These are phyloP conservation scores for Nicotiana knightiana DNA, from an alignment of 257 asterid species.

Conservation along the genomic window DNA sequence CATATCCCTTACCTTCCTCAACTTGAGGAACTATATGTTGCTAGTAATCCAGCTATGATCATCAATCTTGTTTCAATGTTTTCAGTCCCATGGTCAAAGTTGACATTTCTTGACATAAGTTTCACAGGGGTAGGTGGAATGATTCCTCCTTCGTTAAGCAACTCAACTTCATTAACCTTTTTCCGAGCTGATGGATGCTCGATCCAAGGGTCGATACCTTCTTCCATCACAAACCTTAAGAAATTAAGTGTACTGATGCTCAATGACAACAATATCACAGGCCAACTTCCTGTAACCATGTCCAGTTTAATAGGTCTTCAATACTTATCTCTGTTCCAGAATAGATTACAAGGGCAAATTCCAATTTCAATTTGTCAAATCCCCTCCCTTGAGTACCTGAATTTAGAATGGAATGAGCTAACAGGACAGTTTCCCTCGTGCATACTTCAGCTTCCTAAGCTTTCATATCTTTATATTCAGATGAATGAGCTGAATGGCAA, in stretches of 20 bases:
- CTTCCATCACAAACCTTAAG: neutral
- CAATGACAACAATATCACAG: neutral
- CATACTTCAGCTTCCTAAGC: conserved; percentile 2
- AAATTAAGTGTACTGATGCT: neutral
- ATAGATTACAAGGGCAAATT: neutral
- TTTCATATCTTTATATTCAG: neutral
- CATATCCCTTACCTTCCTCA: conserved; percentile 6
- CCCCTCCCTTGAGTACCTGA: neutral
- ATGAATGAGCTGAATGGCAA: neutral
- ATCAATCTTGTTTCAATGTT: neutral
- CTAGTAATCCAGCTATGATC: neutral
- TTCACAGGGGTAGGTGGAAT: neutral
- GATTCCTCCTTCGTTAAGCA: neutral
- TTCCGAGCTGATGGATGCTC: neutral
- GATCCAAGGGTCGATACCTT: conserved; percentile 7
- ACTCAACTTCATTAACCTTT: conserved; percentile 1
- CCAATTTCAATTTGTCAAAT: conserved; percentile 3
- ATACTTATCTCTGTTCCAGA: neutral
- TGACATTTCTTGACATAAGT: neutral
- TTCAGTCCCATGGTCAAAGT: conserved; percentile 1
- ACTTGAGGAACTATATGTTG: neutral
- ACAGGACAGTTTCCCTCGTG: neutral
- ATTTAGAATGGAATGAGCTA: neutral
- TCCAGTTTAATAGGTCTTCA: neutral
- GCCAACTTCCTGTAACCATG: neutral